Base-by-base conservation (phyloP, 257 asterid species). In the Capsicum pubescens region DNA sequence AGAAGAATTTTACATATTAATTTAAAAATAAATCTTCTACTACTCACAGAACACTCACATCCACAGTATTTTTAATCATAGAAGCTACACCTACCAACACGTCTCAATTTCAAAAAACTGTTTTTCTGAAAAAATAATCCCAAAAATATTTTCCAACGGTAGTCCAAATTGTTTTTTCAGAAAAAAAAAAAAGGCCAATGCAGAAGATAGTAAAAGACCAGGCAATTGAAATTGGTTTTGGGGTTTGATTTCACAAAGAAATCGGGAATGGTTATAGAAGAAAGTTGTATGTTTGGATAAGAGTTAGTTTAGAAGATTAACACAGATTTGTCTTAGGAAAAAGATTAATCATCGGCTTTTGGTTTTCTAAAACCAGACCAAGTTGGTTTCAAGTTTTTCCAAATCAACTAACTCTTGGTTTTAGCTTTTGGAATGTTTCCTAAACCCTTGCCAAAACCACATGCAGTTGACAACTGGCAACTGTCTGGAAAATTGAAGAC, bases 401-500 rank as follows among this genome's bases (percentile, higher is more conserved):
- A 13, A 76, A 52, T 55, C 14, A 76, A 52, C 52, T 15, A 14
- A 15, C 82, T 26, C 66, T 55, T 54, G 66, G 52, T 77, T 77
- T 70, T 32, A 32, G 82, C 32, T 77, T 54, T 54, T 54, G 82
- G 82, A 77, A 77, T 77, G 66, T 55, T 77, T 54, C 13, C 32
- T 2, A 15, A 69, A 11, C 19, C 64, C n/a, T 14, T 32, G 26
- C 64, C 82, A 54, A 77, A 76, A 32, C 66, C 8, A 77, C 44
- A 54, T 57, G 13, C 46, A 77, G 63, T 4, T 39, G 44, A 4
- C 44, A 39, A 39, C 50, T 77, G 26, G 9, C 64, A 77, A 16
- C 66, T 77, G 50, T 77, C 82, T 77, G 64, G 59, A 74, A 52
- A 77, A 77, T 54, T 77, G 82, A 77, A 54, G 35, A 77, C 64